Conservation (phyloP, 495 filamentous ascomycete species). For the Talaromyces ruber region DNA sequence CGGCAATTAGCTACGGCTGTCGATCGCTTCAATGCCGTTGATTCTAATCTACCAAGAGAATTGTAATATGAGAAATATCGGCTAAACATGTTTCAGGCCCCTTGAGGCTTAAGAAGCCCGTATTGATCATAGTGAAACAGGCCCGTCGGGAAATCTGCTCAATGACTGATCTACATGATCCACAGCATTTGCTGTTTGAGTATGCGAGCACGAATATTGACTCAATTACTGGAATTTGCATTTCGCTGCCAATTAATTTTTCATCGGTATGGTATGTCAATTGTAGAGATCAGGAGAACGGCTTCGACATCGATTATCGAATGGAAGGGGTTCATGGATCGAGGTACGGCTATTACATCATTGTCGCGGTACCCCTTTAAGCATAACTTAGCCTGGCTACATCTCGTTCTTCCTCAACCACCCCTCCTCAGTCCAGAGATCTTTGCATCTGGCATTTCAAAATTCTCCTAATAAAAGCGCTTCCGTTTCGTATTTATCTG, state of each 20-base stretch:
- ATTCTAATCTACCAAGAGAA: not conserved
- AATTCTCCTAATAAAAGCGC: not conserved
- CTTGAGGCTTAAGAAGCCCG: not conserved
- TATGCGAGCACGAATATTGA: not conserved
- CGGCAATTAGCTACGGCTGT: not conserved
- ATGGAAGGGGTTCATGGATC: not conserved
- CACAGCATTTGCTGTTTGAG: not conserved
- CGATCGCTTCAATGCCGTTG: not conserved
- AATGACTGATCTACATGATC: not conserved
- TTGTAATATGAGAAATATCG: not conserved
- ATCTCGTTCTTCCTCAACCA: not conserved
- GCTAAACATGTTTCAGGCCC: not conserved
- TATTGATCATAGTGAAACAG: not conserved
- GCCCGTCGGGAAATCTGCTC: not conserved
- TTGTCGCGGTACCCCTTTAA: not conserved
- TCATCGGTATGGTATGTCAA: not conserved
- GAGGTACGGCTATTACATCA: not conserved
- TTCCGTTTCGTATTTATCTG: not conserved
- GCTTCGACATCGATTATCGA: too few relatives aligned
- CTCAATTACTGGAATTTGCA: not conserved
- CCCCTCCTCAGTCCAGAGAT: not conserved
- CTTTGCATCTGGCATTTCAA: not conserved
- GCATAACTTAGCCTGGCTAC: not conserved
- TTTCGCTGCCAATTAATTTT: not conserved
- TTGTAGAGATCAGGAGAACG: not conserved